These are phyloP conservation scores for Candida sanyaensis DNA, from an alignment of 1,139 yeast genomes.

Conservation along the genomic window DNA sequence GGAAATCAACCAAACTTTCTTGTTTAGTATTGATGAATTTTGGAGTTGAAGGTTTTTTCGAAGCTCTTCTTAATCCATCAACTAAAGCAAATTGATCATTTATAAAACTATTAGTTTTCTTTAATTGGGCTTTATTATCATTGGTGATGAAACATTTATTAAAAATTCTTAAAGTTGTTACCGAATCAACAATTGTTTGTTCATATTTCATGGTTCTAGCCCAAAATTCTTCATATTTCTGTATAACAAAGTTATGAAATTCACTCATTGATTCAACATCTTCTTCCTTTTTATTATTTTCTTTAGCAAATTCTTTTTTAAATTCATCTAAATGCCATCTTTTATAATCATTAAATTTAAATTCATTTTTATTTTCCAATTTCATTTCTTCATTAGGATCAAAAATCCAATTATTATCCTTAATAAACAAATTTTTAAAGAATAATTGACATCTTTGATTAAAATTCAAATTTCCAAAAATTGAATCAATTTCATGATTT, in stretches of 20 bases:
- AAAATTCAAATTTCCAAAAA: slow-evolving; percentile 19
- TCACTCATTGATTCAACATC: slow-evolving; percentile 13
- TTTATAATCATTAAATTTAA: slow-evolving; percentile 17
- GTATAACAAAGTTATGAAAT: slow-evolving; percentile 20
- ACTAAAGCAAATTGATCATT: slow-evolving; percentile 12
- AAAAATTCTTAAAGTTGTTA: slow-evolving; percentile 46
- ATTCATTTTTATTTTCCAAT: slow-evolving; percentile 21
- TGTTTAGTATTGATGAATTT: slow-evolving; percentile 12
- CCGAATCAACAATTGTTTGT: slow-evolving; percentile 37
- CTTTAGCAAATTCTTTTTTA: slow-evolving; percentile 21
- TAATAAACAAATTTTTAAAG: slow-evolving; percentile 27
- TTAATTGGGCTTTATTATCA: slow-evolving; percentile 15
- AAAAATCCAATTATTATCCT: slow-evolving; percentile 29
- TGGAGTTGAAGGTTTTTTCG: slow-evolving; percentile 2
- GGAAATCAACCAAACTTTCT: slow-evolving; percentile 14
- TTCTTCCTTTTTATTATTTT: slow-evolving; percentile 11
- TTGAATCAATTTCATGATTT: slow-evolving; percentile 14
- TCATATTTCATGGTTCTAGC: slow-evolving; percentile 18
- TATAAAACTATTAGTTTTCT: slow-evolving; percentile 11
- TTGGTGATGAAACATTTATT: slow-evolving; percentile 42
- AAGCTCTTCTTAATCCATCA: slow-evolving; percentile 1
- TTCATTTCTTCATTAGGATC: slow-evolving; percentile 25
- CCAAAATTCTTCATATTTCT: slow-evolving; percentile 17
- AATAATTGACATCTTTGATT: slow-evolving; percentile 32
- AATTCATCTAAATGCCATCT: slow-evolving; percentile 17